Evolutionary conservation across 768 basidiomycete species (phyloP).

Genomic region (Serendipita sp.): DNA sequence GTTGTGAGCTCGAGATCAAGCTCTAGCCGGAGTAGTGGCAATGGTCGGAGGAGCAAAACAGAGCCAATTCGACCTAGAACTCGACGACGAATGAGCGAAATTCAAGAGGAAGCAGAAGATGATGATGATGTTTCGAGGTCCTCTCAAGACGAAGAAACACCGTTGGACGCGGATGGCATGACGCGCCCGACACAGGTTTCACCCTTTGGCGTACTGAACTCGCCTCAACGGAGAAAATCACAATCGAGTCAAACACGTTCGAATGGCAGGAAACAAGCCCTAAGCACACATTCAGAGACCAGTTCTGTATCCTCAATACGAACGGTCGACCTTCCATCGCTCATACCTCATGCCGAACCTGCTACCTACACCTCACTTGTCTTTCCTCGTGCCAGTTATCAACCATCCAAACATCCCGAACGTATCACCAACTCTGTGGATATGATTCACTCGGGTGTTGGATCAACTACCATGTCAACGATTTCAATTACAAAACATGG

Average conservation of each 20-base stretch:
- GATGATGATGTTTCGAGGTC: conserved; percentile 11
- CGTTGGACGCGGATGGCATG: conserved; percentile 13
- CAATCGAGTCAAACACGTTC: conserved; percentile 11
- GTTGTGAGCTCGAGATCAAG: conserved; percentile 23
- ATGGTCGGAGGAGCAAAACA: conserved; percentile 37
- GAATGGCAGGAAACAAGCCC: conserved; percentile 8
- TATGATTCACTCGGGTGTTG: conserved; percentile 57
- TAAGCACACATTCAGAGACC: neutral
- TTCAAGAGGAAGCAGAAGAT: conserved; percentile 26
- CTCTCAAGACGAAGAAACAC: conserved; percentile 3
- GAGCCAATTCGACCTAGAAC: conserved; percentile 12
- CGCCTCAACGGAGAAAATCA: conserved; percentile 11
- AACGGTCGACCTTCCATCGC: conserved; percentile 20
- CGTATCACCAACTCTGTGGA: conserved; percentile 40
- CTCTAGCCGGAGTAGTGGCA: conserved; percentile 31
- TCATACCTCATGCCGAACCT: conserved; percentile 14
- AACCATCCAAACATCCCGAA: conserved; percentile 21
- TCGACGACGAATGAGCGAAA: conserved; percentile 22
- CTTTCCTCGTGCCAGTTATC: conserved; percentile 30
- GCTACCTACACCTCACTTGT: conserved; percentile 27
- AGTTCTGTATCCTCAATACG: conserved; percentile 10
- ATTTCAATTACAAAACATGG: conserved; percentile 24
- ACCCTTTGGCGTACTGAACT: neutral
- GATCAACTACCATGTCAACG: conserved; percentile 78
- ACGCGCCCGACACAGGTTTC: conserved; percentile 10